phyloP scores from a whole-genome alignment of 2,329 filamentous ascomycete genomes.

The Clonostachys sp. region DNA sequence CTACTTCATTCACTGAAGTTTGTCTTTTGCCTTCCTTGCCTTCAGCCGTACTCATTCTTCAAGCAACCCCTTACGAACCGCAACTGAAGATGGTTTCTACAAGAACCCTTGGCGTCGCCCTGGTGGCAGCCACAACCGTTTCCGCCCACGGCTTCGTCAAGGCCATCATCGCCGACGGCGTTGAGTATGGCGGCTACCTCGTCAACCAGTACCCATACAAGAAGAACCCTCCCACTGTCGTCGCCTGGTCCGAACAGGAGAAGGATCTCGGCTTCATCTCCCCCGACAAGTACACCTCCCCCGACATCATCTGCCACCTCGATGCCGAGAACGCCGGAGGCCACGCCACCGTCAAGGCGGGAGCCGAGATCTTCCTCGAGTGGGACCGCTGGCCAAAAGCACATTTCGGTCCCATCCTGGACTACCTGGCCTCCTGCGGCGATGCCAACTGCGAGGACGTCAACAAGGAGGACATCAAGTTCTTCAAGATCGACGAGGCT shows the following conservation, averaged over 20 bases:
- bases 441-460: slow-evolving; percentile 44
- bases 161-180: slow-evolving; percentile 3
- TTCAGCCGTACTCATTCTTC: too few species aligned
- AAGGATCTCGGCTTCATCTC: slow-evolving; percentile 27
- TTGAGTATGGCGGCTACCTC: slow-evolving; percentile 2
- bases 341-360: slow-evolving; percentile 7
- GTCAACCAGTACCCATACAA: neutral
- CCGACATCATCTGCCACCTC: slow-evolving; percentile 32
- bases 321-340: slow-evolving; percentile 20
- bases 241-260: slow-evolving; percentile 3
- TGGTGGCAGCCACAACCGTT: slow-evolving; percentile 1
- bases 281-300: slow-evolving; percentile 23
- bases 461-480: slow-evolving; percentile 43
- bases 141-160: slow-evolving; percentile 6
- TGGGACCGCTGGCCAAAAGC: slow-evolving; percentile 60
- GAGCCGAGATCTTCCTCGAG: slow-evolving; percentile 21
- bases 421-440: slow-evolving; percentile 47
- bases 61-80: too few species aligned
- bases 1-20: too few species aligned
- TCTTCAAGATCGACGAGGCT: slow-evolving; percentile 53
- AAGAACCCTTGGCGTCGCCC: slow-evolving; percentile 15
- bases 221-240: neutral
- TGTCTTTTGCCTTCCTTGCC: too few species aligned
- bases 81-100: slow-evolving; percentile 1
- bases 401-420: slow-evolving; percentile 54